phyloP scores from a whole-genome alignment of 176 grass and related monocot genomes.

The Avena atlantica region DNA sequence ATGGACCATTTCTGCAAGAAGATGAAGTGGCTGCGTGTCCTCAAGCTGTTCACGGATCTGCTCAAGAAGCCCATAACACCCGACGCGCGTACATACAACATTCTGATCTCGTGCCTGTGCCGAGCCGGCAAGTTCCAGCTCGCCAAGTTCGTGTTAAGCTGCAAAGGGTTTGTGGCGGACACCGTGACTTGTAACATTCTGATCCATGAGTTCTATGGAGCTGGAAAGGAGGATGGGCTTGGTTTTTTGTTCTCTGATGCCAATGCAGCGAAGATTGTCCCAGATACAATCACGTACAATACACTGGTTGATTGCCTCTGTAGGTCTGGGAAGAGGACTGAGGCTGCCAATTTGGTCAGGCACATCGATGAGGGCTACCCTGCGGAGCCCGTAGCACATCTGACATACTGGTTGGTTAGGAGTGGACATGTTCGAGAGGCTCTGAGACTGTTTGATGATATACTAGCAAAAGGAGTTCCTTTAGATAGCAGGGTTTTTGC shows the following conservation, averaged over 20 bases:
- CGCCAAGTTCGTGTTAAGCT: slow-evolving; percentile 62
- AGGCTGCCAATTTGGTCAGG: slow-evolving; percentile 70
- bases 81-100: slow-evolving; percentile 65
- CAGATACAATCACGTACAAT: slow-evolving; percentile 62
- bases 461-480: slow-evolving; percentile 59
- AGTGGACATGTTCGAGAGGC: slow-evolving; percentile 56
- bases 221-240: slow-evolving; percentile 63
- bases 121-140: slow-evolving; percentile 70
- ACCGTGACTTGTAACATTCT: slow-evolving; percentile 90
- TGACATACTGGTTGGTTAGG: slow-evolving; percentile 81
- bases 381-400: slow-evolving; percentile 54
- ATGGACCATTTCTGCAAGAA: slow-evolving; percentile 82
- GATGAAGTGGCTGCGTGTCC: slow-evolving; percentile 59
- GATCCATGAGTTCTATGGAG: slow-evolving; percentile 68
- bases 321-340: slow-evolving; percentile 62
- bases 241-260: slow-evolving; percentile 63
- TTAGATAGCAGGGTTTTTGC: slow-evolving; percentile 68
- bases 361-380: slow-evolving; percentile 63
- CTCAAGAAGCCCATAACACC: slow-evolving; percentile 81
- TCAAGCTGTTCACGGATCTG: slow-evolving; percentile 77
- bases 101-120: slow-evolving; percentile 74
- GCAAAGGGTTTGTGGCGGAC: slow-evolving; percentile 75
- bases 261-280: slow-evolving; percentile 57
- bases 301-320: slow-evolving; percentile 77
- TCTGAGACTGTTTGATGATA: slow-evolving; percentile 73